These are phyloP conservation scores for Silene conica DNA, from an alignment of 148 eudicot species.

Conservation along the genomic window DNA sequence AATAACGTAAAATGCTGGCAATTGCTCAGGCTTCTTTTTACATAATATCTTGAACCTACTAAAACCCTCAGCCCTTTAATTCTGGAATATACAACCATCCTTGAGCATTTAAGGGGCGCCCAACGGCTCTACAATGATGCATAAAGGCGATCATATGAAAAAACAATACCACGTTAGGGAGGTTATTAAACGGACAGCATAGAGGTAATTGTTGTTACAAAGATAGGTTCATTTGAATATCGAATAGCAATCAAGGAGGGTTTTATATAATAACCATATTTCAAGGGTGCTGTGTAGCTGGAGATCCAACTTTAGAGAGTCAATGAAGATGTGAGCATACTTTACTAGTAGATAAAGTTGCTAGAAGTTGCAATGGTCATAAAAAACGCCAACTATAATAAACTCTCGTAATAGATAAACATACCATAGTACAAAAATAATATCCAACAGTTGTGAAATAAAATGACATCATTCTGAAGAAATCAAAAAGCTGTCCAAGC, in stretches of 20 bases:
- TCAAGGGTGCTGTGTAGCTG: too few species aligned
- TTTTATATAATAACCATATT: too few species aligned
- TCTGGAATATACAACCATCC: background rate
- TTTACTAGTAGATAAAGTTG: background rate
- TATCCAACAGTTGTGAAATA: slow-evolving; percentile 94
- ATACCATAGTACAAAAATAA: slow-evolving; percentile 97
- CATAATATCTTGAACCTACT: too few species aligned
- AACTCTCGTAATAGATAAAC: slow-evolving; percentile 10
- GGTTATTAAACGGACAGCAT: too few species aligned
- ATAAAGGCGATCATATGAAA: too few species aligned
- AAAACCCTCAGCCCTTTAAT: too few species aligned
- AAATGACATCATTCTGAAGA: slow-evolving; percentile 96
- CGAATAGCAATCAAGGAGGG: background rate
- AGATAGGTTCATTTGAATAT: background rate
- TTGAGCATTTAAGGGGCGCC: background rate
- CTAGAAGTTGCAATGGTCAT: background rate
- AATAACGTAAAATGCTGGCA: background rate
- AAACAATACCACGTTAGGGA: too few species aligned
- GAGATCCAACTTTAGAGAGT: background rate
- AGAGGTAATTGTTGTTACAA: background rate
- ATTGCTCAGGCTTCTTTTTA: too few species aligned
- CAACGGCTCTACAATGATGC: background rate
- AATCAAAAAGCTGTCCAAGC: slow-evolving; percentile 96
- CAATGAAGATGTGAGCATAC: slow-evolving; percentile 1
- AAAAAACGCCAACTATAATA: background rate